Conservation (phyloP, 1,284 basidiomycete genomes). For the Chalciporus sp. region DNA sequence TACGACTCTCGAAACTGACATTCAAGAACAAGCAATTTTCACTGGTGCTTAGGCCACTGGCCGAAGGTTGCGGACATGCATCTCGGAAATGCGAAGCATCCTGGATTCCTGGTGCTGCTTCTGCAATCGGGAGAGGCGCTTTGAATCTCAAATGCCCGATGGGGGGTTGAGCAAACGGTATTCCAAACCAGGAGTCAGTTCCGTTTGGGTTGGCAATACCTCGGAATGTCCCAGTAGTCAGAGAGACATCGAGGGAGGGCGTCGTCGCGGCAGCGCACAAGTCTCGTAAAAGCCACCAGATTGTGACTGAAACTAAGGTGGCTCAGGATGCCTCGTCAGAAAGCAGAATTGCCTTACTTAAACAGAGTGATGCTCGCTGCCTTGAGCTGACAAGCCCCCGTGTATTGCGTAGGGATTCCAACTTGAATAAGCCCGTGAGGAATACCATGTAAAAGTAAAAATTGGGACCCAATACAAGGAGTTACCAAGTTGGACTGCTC, state of each 20-base stretch:
- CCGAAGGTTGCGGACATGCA: slow-evolving; percentile 55
- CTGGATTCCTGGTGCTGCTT: slow-evolving; percentile 34
- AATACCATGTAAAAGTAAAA: too few relatives aligned
- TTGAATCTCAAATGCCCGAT: slow-evolving; percentile 57
- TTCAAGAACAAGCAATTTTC: slow-evolving; percentile 53
- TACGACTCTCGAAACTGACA: slow-evolving; percentile 4
- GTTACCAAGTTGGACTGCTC: too few relatives aligned
- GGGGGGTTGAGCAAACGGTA: slow-evolving; percentile 69
- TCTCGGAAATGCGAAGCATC: slow-evolving; percentile 56
- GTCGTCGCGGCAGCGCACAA: background rate
- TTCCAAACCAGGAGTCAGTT: slow-evolving; percentile 59
- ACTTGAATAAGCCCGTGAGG: too few relatives aligned
- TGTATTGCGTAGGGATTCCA: too few relatives aligned
- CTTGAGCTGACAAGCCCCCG: too few relatives aligned
- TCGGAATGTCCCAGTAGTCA: slow-evolving; percentile 49
- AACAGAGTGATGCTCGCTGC: too few relatives aligned
- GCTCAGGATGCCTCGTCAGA: too few relatives aligned
- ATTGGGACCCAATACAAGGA: too few relatives aligned
- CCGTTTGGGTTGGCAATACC: slow-evolving; percentile 44
- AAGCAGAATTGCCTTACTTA: too few relatives aligned
- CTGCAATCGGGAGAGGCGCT: slow-evolving; percentile 55
- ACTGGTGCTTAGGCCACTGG: slow-evolving; percentile 43
- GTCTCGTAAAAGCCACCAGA: too few relatives aligned
- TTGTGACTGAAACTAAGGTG: too few relatives aligned
- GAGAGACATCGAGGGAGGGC: slow-evolving; percentile 16